A percentile compares a stretch with the other conserved stretches of the same genome.
Conservation (phyloP, 805 yeast genomes). For the Candida wancherniae region DNA sequence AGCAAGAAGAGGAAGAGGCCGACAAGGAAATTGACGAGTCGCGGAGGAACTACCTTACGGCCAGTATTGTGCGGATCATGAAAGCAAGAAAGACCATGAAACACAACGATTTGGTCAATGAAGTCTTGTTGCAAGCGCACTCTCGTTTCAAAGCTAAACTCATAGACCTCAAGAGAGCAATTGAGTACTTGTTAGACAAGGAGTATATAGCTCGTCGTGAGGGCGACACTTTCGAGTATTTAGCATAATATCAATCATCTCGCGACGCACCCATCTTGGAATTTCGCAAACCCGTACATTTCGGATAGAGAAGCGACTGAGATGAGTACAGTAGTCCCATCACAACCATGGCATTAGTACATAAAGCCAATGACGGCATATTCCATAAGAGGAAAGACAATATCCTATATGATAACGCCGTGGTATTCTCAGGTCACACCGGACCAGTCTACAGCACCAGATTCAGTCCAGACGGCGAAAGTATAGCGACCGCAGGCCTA, state of each 20-base stretch:
- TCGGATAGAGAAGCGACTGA: neutral
- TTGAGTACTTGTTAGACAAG: conserved; percentile 78
- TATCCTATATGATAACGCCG: conserved; percentile 23
- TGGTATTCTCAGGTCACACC: conserved; percentile 47
- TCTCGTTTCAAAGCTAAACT: conserved; percentile 81
- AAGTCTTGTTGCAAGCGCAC: conserved; percentile 80
- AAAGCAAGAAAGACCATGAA: conserved; percentile 79
- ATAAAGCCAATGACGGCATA: too few relatives aligned
- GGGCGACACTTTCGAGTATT: conserved; percentile 70
- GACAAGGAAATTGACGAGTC: conserved; percentile 82
- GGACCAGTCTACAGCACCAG: conserved; percentile 50
- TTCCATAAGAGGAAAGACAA: conserved; percentile 1
- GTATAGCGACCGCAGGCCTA: conserved; percentile 58
- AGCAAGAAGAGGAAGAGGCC: conserved; percentile 67
- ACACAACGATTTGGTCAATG: conserved; percentile 79
- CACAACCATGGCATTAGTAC: too few relatives aligned
- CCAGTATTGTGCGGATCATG: conserved; percentile 95
- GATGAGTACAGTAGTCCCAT: too few relatives aligned
- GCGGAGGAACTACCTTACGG: conserved; percentile 78
- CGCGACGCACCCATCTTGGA: too few relatives aligned
- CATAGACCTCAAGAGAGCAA: conserved; percentile 80
- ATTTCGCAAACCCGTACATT: conserved; percentile 11
- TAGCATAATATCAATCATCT: too few relatives aligned
- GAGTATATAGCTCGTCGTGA: conserved; percentile 78
- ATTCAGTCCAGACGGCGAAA: conserved; percentile 48